Base-by-base conservation (phyloP, 2,329 filamentous ascomycete species). In the Chalara sp. region DNA sequence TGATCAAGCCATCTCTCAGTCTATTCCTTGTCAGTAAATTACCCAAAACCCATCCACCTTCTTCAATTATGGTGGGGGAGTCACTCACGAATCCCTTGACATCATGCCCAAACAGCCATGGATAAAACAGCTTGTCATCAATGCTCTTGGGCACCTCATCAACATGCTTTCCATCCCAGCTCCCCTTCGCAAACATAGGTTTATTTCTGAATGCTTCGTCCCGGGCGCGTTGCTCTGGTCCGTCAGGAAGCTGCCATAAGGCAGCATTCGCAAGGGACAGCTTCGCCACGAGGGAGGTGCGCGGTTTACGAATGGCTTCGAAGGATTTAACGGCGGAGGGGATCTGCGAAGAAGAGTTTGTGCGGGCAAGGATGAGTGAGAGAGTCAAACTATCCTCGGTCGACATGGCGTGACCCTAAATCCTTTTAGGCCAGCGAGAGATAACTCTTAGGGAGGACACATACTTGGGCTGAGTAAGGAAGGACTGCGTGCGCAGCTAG, bases 41-140 rank as follows among this genome's bases (percentile, higher is more conserved):
- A 21, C 21, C 2, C 21, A 21, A 21, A 21, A 21, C 2, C 21
- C 21, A 21, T 3, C 21, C 21, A 2, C 2, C 2, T 21, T 21
- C 21, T 21, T 21, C 21, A 21, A 21, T 21, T 21, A 21, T 3
- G 21, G 21, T 2, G 3, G 2, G 21, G 21, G 21, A 21, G 21
- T 3, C 35, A 50, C 53, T 54, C 33, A 54, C 53, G 47, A 50
- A 52, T 29, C 42, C 53, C 31, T 52, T 29, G 28, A 47, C 44
- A 49, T 54, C 49, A 54, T 54, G 53, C 0, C 80, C 79, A 53
- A 79, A 84, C 40, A 84, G 54, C 76, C 80, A 84, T 0, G 76
- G 74, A 61, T 84, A 80, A 2, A 81, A 74, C 37, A 76, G 66
- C 0, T 80, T 79, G 57, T 80, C 83, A 7, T 47, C 44, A 4